These are phyloP conservation scores for Clonostachys sp. DNA, from an alignment of 2,329 filamentous ascomycete species.

Conservation along the genomic window DNA sequence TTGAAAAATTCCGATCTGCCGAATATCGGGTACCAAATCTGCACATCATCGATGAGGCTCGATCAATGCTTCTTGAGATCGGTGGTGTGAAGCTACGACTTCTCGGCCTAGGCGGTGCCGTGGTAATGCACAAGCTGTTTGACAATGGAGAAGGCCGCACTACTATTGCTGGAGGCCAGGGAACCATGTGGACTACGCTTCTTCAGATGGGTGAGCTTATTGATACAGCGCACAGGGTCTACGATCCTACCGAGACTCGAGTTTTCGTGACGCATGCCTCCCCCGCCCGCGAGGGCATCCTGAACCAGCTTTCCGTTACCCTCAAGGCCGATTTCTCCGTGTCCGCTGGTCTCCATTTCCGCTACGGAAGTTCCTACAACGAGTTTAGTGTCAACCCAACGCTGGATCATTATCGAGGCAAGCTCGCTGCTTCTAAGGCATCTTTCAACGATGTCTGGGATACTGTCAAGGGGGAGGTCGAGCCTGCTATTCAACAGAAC, in stretches of 20 bases:
- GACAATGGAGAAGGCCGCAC: conserved; percentile 97
- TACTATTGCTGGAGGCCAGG: conserved; percentile 95
- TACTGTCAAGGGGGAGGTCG: conserved; percentile 92
- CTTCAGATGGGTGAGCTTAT: conserved; percentile 98
- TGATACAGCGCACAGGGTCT: conserved; percentile 95
- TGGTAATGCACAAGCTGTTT: conserved; percentile 99
- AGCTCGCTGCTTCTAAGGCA: conserved; percentile 94
- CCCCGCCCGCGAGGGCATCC: conserved; percentile 88
- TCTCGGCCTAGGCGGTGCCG: conserved; percentile 87
- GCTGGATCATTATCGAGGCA: conserved; percentile 95
- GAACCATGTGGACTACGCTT: conserved; percentile 99
- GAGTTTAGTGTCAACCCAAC: conserved; percentile 99
- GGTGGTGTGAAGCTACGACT: conserved; percentile 94
- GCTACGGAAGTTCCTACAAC: conserved; percentile 98
- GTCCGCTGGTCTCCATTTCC: conserved; percentile 95
- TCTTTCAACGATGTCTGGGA: conserved; percentile 99
- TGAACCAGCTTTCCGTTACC: conserved; percentile 96
- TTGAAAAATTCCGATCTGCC: conserved; percentile 95
- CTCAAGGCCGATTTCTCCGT: conserved; percentile 98
- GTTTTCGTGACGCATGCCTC: conserved; percentile 97
- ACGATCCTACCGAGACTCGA: conserved; percentile 95
- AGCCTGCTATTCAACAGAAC: conserved; percentile 89
- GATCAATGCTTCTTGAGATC: conserved; percentile 89
- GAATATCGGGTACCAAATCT: conserved; percentile 98
- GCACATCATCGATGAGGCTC: conserved; percentile 97